Base-by-base conservation (phyloP, 2,329 filamentous ascomycete genomes). In the Eurotiales sp. region DNA sequence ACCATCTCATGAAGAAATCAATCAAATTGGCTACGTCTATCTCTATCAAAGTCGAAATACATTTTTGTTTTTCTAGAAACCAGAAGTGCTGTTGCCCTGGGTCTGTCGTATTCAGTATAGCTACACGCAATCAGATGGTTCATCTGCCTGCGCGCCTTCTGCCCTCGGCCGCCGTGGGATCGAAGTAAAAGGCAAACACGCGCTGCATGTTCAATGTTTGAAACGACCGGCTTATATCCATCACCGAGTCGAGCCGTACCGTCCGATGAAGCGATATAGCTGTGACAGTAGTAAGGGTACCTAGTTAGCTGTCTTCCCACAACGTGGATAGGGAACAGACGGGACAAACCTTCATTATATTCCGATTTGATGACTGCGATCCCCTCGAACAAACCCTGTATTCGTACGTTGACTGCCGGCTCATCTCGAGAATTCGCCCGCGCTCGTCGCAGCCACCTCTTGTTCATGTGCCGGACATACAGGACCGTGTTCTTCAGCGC, bases 131-230 rank as follows among this genome's bases (percentile, higher is more conserved):
- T n/a, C n/a, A n/a, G n/a, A n/a, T n/a, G 5, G 25, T 27, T 27
- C 25, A 27, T 27, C 25, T 27, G 25, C 5, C 10, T n/a, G n/a
- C n/a, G n/a, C n/a, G n/a, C n/a, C n/a, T n/a, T n/a, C n/a, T n/a
- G n/a, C n/a, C n/a, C n/a, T n/a, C n/a, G 23, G n/a, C 21, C n/a
- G 23, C 17, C 8, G 34, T 34, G 21, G 22, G 27, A 4, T 52
- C 15, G n/a, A 48, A 34, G 19, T 19, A 53, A 19, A 48, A 48
- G 4, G 30, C 29, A 41, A 53, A 53, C 19, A 53, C 34, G 3
- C 51, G 51, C 11, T 44, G 39, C 32, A 32, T 53, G 27, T 53
- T 53, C 6, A 4, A 2, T 10, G 17, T 3, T 10, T 40, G 27
- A 10, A 51, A 51, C 2, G 19, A 14, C 3, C 4, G 30, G 8